These are phyloP conservation scores for Geranium rotundifolium DNA, from an alignment of 345 rosid species.

Conservation along the genomic window DNA sequence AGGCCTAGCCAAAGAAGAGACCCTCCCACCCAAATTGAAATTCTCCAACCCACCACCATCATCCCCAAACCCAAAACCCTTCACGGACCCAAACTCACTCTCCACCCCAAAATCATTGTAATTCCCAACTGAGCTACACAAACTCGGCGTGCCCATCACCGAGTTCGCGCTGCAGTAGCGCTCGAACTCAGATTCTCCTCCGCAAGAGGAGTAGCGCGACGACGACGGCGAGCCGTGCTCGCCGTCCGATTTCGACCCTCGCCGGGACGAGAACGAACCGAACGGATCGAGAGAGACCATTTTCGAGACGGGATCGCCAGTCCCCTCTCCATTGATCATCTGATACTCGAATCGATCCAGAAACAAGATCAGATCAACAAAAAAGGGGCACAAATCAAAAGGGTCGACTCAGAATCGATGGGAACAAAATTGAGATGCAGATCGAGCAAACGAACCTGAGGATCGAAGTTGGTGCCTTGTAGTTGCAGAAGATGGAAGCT, in stretches of 20 bases:
- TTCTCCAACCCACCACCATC: constrained; percentile 36
- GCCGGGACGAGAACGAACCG: constrained; percentile 18
- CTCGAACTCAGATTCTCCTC: constrained; percentile 63
- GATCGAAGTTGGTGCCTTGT: no score
- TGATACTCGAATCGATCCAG: constrained; percentile 3
- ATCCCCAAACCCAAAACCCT: constrained; percentile 31
- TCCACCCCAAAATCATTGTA: constrained; percentile 44
- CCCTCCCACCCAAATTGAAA: constrained; percentile 50
- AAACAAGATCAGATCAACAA: no score
- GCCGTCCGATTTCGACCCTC: constrained; percentile 20
- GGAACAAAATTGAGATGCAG: no score
- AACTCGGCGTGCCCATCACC: constrained; percentile 63
- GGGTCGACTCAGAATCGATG: no score
- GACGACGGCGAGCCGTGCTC: constrained; percentile 44
- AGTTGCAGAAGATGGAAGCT: no score
- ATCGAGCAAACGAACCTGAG: no score
- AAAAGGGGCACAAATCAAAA: no score
- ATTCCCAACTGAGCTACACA: constrained; percentile 37
- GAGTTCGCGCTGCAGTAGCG: constrained; percentile 82
- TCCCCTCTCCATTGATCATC: constrained; percentile 47
- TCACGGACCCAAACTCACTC: constrained; percentile 51
- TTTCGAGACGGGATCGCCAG: constrained; percentile 20
- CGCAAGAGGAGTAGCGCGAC: constrained; percentile 59
- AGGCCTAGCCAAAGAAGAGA: no score
- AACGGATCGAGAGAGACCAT: constrained; percentile 31